Base-by-base conservation (phyloP, 306 rosid species). In the Alnus glutinosa region DNA sequence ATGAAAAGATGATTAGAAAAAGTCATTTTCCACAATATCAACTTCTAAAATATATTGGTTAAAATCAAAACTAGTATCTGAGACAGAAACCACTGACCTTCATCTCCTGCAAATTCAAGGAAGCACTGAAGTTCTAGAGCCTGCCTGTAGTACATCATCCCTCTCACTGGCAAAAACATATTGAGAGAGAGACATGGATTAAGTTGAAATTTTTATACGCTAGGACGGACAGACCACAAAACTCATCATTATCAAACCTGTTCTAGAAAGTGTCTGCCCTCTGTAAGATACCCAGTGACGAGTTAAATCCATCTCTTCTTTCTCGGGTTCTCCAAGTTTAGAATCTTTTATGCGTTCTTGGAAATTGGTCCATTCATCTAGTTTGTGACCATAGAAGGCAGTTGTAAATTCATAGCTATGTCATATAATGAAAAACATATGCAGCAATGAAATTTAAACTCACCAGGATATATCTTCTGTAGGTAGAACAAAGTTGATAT, bases 281-380 rank as follows among this genome's bases (percentile, higher is more conserved):
- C 99, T 91, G 83, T 81, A 93, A 84, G 99, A 95, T 75, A 91
- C 99, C 99, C 99, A 95, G 61, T 79, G 87, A 61, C 98, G 91
- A 71, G 1, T 79, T 12, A 37, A 66, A 64, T 93, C 98, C 30
- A 32, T 78, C 81, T 16, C 78, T 4, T 89, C 82, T 69, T 77
- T 81, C 1, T 34, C 83, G 39, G 9, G 4, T 48, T n/a, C 71
- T 2, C 34, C 78, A 42, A 0, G 34, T 82, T 70, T 74, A 55
- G 69, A 4, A 39, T 86, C 88, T 54, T 46, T 5, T 55, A 84
- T 34, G 67, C 99, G 97, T 28, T 91, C 89, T 13, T 10, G 10
- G 69, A 93, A 89, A 85, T 95, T 95, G 76, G 67, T 79, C 97
- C 98, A 95, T 87, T 95, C 99, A 91, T 95, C 99, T 95, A 75